Evolutionary conservation across 306 rosid genomes (phyloP), one percentile per base, ranked within the genome.

Genomic region (Vicia villosa): DNA sequence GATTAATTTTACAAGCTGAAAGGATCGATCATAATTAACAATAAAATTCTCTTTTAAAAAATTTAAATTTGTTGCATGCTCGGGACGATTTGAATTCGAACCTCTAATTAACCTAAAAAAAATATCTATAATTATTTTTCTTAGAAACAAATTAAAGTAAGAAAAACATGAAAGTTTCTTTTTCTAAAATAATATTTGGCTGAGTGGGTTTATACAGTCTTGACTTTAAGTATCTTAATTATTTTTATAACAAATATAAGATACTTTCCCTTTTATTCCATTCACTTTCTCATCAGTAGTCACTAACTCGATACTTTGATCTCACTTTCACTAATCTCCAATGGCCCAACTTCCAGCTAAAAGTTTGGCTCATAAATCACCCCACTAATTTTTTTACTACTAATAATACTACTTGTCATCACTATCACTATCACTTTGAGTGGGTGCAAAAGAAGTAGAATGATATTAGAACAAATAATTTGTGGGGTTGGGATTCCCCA

Each of bases 401-500:
- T 74, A 22, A 47, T n/a, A 22, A n/a, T 8, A 17, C 15, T 63
- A 32, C 10, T 16, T 8, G 17, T 34, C 2, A 16, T 20, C 38
- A 51, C 34, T 52, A 16, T 20, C 38, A 51, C 42, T 52, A 66
- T 66, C 38, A 76, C 16, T 62, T 34, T 38, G 62, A 67, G 78
- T 60, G 67, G 72, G 47, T 37, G 68, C 26, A 40, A 11, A 14
- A 32, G 55, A 59, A 75, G 19, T 10, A 32, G 55, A 59, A 75
- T 75, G 34, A 75, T 36, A 70, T 50, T 66, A 34, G 30, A 20
- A 56, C 60, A 67, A 32, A 45, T 76, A 60, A 81, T 61, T 72
- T 69, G 60, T 45, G 69, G 77, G 73, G 69, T 63, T 72, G 38
- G 50, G 64, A 65, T 71, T 66, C 67, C 81, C 75, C 62, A 65